Base-by-base conservation (phyloP, 768 basidiomycete species). In the Boletus fagicola region DNA sequence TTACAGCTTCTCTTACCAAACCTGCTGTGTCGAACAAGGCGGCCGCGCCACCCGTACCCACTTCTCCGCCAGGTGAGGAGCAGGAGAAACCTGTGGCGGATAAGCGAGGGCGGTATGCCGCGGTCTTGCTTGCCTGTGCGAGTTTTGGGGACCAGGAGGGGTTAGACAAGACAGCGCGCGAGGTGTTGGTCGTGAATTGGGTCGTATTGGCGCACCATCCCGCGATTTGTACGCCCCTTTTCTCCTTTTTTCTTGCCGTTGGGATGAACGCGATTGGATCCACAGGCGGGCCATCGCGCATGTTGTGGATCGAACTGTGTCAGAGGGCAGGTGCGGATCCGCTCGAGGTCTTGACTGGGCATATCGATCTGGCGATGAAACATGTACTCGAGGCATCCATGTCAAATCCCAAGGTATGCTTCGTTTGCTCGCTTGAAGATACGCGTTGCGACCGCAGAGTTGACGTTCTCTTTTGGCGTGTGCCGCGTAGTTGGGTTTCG, bases 181-280 rank as follows among this genome's bases (percentile, higher is more conserved):
- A 86, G 60, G 66, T 71, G 4, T 57, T 82, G 26, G 62, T 90
- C 18, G 74, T 80, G 1, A 75, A 88, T 26, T 73, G 83, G 49
- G 60, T 93, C 15, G 77, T 92, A 18, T 65, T 95, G 36, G 83
- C 84, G 1, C 92, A 96, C 68, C 93, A 95, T 73, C 78, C 82
- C 8, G 73, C 74, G 43, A 76, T 84, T 48, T 77, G 89, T 90
- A 51, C 60, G 86, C 53, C 10, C 6, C 7, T 4, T 18, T 20
- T 24, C n/a, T 16, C 18, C 42, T 22, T 18, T 7, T 18, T n/a
- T n/a, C n/a, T n/a, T n/a, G n/a, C n/a, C n/a, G 30, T n/a, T 16
- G 11, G 2, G 13, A 10, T 4, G 20, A 35, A 38, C 24, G 28
- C 40, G 35, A 30, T 38, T 12, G 16, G 24, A 20, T 46, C 20